Conservation (phyloP, 1,284 basidiomycete genomes). For the Moesziomyces globuligerus region DNA sequence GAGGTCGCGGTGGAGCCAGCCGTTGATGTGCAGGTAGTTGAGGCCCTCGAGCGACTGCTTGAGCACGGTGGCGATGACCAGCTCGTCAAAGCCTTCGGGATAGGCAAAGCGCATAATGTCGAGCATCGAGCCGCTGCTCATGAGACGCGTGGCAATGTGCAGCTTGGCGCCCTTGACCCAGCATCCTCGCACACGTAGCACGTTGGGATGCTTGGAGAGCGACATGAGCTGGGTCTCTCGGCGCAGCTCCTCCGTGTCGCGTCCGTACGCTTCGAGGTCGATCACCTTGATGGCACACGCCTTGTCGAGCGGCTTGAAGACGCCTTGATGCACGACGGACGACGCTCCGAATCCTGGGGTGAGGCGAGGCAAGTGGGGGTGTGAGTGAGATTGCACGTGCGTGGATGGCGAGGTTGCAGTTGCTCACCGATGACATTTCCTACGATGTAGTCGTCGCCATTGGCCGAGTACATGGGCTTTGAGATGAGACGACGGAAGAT, state of each 20-base stretch:
- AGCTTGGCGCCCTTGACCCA: conserved; percentile 86
- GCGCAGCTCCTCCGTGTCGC: conserved; percentile 71
- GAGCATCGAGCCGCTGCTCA: conserved; percentile 85
- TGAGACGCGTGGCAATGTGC: conserved; percentile 85
- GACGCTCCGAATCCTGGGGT: conserved; percentile 84
- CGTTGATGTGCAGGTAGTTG: conserved; percentile 87
- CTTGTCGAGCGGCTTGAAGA: conserved; percentile 71
- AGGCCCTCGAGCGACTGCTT: conserved; percentile 83
- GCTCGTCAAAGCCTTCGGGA: conserved; percentile 86
- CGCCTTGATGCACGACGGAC: conserved; percentile 82
- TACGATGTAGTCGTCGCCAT: conserved; percentile 58
- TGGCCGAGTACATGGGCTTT: conserved; percentile 45
- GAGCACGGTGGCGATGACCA: conserved; percentile 82
- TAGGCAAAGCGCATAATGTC: conserved; percentile 86
- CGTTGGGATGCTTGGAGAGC: conserved; percentile 89
- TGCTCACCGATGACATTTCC: conserved; percentile 56
- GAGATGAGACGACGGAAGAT: not conserved
- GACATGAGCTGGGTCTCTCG: conserved; percentile 91
- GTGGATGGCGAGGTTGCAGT: not conserved
- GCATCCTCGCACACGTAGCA: conserved; percentile 85
- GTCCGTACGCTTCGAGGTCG: conserved; percentile 77
- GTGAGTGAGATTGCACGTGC: not conserved
- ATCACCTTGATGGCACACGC: conserved; percentile 87
- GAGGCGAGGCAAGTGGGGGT: too few relatives aligned
- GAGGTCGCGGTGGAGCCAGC: conserved; percentile 83